A percentile compares a stretch with the other conserved stretches of the same genome.
Evolutionary conservation across 2,329 filamentous ascomycete species (phyloP).

Genomic region (Davidsoniella virescens): DNA sequence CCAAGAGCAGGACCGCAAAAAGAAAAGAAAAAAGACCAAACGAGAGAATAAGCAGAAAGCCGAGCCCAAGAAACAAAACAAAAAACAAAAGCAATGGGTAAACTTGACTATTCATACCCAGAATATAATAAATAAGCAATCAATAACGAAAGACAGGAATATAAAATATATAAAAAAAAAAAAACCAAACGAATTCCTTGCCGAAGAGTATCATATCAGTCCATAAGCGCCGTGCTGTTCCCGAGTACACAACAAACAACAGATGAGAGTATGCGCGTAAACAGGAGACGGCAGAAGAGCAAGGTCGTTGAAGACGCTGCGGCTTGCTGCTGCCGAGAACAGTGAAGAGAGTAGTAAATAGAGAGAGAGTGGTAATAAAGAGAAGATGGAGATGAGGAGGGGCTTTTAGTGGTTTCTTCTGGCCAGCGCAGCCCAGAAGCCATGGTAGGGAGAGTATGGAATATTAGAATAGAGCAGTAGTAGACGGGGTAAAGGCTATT

Average conservation of each 20-base stretch:
- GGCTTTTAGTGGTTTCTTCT: too few relatives aligned
- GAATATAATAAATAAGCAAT: neutral
- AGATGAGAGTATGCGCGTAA: neutral
- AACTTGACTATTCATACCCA: neutral
- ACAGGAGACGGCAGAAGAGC: neutral
- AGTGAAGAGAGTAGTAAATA: conserved; percentile 1
- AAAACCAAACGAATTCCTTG: conserved; percentile 1
- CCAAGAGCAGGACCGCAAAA: neutral
- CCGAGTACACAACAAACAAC: neutral
- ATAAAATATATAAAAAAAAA: too few relatives aligned
- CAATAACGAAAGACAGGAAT: conserved; percentile 1
- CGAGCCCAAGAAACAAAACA: neutral
- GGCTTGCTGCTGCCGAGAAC: neutral
- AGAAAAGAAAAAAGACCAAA: neutral
- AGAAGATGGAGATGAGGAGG: neutral
- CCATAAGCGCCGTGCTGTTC: conserved; percentile 7
- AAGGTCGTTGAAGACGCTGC: too few relatives aligned
- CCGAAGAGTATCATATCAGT: conserved; percentile 11
- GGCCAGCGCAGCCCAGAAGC: neutral
- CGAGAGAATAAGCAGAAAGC: neutral
- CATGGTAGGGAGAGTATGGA: neutral
- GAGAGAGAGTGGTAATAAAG: neutral
- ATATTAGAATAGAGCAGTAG: too few relatives aligned
- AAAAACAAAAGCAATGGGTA: neutral
- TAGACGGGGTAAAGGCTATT: conserved; percentile 1